phyloP scores from a whole-genome alignment of 176 grass and related monocot species.

The Cenchrus fungigraminus region DNA sequence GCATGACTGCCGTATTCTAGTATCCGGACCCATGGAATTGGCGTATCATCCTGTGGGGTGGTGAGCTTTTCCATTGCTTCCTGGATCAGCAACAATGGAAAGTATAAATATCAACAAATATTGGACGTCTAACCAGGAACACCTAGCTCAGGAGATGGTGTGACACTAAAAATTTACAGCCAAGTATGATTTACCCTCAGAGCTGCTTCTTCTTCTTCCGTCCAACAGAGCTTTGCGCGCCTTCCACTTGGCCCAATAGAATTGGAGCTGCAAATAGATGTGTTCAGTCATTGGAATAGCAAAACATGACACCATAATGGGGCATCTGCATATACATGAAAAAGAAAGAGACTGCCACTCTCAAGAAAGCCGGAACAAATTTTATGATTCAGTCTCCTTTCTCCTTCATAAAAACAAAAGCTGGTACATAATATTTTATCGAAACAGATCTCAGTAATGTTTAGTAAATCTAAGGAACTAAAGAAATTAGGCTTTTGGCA shows the following conservation, averaged over 20 bases:
- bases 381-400: background rate
- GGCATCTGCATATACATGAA: background rate
- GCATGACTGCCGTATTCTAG: constrained; percentile 37
- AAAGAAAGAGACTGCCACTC: background rate
- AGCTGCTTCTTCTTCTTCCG: constrained; percentile 50
- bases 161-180: background rate
- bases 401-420: background rate
- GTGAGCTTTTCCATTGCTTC: constrained; percentile 52
- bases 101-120: constrained; percentile 29
- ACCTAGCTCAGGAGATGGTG: constrained; percentile 12
- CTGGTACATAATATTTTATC: background rate
- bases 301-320: background rate
- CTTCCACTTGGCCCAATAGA: constrained; percentile 40
- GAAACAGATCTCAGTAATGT: background rate
- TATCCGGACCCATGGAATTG: constrained; percentile 62
- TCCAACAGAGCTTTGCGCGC: constrained; percentile 60
- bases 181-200: constrained; percentile 55
- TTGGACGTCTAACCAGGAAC: constrained; percentile 16
- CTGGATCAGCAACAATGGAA: constrained; percentile 49
- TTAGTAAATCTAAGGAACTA: constrained; percentile 4
- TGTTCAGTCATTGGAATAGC: constrained; percentile 19
- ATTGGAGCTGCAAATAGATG: constrained; percentile 62
- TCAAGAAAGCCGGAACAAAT: background rate
- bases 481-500: background rate
- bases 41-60: background rate